Evolutionary conservation across 2,329 filamentous ascomycete genomes (phyloP), one percentile per base, ranked within the genome.

Genomic region (Didymella lethalis): DNA sequence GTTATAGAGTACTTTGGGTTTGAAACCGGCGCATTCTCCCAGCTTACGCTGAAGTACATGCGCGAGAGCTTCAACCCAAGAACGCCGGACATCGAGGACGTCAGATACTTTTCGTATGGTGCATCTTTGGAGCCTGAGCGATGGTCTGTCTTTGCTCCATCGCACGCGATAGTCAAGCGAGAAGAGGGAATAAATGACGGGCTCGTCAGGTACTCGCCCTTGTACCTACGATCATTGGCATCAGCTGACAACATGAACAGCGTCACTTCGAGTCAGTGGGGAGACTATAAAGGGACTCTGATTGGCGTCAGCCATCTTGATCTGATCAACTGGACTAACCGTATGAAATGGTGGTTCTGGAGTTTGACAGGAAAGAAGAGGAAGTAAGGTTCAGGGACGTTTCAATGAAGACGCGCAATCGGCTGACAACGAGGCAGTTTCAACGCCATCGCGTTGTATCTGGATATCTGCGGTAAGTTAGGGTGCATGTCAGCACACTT

Each of bases 281-380:
- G 86, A 32, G 79, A 80, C 10, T 89, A 89, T 65, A 85, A 87
- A 69, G 86, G 86, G 28, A 89, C 86, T 1, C 69, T 89, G 49
- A 78, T 86, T n/a, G 84, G 84, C 4, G 86, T 88, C 57, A 87
- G 83, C 70, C 86, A 89, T 75, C 72, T 89, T 46, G 86, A 89
- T 65, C 70, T 88, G 61, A 89, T 89, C 73, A 89, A 89, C 65
- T 89, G 86, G 86, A 86, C 85, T 28, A 88, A 88, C 63, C 78
- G 85, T 29, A 66, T 88, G 36, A 83, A 86, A 64, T 86, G 84
- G 83, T 79, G 84, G 57, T 78, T 85, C 48, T 86, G 84, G 71
- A 79, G 83, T 57, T 67, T 88, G 52, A 84, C 82, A 2, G 84
- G 86, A 4, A 82, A 82, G 57, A 83, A 82, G 71, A 78, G 80